These are phyloP conservation scores for Didymosphaeria variabile DNA, from an alignment of 2,329 filamentous ascomycete species.

Conservation along the genomic window DNA sequence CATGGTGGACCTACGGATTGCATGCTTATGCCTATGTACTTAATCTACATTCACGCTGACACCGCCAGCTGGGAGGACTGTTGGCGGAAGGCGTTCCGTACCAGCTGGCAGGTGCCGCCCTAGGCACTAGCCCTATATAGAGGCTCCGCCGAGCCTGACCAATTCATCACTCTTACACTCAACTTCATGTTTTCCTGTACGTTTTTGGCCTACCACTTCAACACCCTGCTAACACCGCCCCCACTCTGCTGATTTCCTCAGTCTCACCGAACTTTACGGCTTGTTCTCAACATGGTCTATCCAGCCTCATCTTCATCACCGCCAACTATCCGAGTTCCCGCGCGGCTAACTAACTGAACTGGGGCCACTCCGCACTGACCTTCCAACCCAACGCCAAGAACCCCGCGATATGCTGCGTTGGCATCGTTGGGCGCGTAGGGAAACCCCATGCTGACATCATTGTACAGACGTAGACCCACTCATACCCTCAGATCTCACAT, in stretches of 20 bases:
- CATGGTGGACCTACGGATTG: no score
- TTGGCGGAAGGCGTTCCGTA: not conserved
- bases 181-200: no score
- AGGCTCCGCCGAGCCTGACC: no score
- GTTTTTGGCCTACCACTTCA: no score
- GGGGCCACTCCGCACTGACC: not conserved
- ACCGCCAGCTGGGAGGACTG: constrained; percentile 6
- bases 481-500: not conserved
- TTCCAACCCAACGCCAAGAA: constrained; percentile 9
- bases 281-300: not conserved
- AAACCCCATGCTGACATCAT: constrained; percentile 15
- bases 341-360: not conserved
- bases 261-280: not conserved
- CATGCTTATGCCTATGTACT: not conserved
- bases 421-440: constrained; percentile 2
- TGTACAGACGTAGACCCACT: constrained; percentile 8
- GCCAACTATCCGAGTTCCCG: constrained; percentile 2
- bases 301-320: not conserved
- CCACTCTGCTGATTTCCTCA: not conserved
- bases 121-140: no score
- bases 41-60: no score
- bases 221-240: not conserved
- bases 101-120: not conserved
- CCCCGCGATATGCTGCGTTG: constrained; percentile 10
- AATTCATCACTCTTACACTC: no score